A percentile compares a stretch with the other conserved stretches of the same genome.
These are phyloP conservation scores for Capronia americana DNA, from an alignment of 2,329 filamentous ascomycete species.

Conservation along the genomic window DNA sequence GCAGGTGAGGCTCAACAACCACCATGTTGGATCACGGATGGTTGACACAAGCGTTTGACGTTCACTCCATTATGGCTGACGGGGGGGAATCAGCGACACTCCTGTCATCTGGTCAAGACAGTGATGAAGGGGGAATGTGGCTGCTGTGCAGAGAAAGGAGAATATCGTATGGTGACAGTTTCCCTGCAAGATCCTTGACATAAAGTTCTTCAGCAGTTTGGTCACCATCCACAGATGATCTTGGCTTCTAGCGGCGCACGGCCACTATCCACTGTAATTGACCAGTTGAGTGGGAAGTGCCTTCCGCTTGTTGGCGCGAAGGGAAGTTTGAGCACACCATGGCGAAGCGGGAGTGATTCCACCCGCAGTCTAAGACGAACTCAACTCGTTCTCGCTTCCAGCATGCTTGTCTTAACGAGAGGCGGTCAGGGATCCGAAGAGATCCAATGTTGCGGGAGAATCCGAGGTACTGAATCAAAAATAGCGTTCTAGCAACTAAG, in stretches of 20 bases:
- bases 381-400: constrained; percentile 2
- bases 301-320: constrained; percentile 7
- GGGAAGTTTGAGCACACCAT: constrained; percentile 10
- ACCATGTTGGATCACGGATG: constrained; percentile 7
- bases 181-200: constrained; percentile 3
- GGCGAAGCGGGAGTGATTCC: constrained; percentile 20
- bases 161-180: background rate
- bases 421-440: constrained; percentile 9
- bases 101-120: constrained; percentile 10
- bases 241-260: background rate
- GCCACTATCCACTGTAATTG: constrained; percentile 1
- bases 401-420: background rate
- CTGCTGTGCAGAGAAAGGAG: constrained; percentile 8
- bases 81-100: background rate
- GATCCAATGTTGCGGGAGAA: constrained; percentile 1
- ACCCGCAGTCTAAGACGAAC: constrained; percentile 23
- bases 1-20: background rate
- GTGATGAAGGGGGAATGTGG: constrained; percentile 8
- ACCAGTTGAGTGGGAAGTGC: background rate
- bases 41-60: background rate
- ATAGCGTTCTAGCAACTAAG: background rate
- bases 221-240: constrained; percentile 4
- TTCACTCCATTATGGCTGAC: background rate
- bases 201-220: constrained; percentile 11
- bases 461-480: constrained; percentile 1